Conservation (phyloP, 441 rosid genomes). For the Gossypium schwendimanii region DNA sequence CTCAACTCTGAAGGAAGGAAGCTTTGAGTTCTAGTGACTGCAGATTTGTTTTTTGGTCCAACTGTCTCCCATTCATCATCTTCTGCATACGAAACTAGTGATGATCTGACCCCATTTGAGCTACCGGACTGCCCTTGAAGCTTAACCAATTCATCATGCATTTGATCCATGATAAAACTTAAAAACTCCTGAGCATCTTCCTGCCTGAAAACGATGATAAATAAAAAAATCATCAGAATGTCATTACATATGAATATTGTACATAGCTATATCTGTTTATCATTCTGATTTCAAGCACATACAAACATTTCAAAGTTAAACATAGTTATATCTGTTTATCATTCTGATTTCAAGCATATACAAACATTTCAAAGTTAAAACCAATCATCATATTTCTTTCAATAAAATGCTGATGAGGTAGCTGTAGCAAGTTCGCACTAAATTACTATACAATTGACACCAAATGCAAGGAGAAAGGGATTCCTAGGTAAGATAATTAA, state of each 20-base stretch:
- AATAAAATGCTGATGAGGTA: neutral
- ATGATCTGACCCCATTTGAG: constrained; percentile 34
- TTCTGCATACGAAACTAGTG: constrained; percentile 52
- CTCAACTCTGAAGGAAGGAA: constrained; percentile 68
- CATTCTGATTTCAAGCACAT: no score
- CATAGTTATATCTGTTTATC: neutral
- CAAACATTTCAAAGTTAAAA: neutral
- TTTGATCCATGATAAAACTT: constrained; percentile 84
- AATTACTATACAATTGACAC: neutral
- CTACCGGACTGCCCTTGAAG: constrained; percentile 43
- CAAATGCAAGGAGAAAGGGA: neutral
- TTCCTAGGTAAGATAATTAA: neutral
- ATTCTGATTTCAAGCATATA: neutral
- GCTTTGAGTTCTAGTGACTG: constrained; percentile 88
- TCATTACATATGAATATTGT: neutral
- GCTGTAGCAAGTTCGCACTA: neutral
- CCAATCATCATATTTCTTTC: neutral
- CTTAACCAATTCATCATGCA: constrained; percentile 81
- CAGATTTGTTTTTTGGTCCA: constrained; percentile 91
- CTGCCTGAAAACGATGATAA: constrained; percentile 49
- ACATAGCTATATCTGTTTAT: no score
- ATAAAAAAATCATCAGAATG: neutral
- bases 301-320: no score
- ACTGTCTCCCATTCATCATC: constrained; percentile 99
- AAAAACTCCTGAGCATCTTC: constrained; percentile 98